Percentiles rank a stretch among this genome's conserved stretches.
Evolutionary conservation across 352 stramenopile species (phyloP).

Genomic region (Halophytophthora batemanensis): DNA sequence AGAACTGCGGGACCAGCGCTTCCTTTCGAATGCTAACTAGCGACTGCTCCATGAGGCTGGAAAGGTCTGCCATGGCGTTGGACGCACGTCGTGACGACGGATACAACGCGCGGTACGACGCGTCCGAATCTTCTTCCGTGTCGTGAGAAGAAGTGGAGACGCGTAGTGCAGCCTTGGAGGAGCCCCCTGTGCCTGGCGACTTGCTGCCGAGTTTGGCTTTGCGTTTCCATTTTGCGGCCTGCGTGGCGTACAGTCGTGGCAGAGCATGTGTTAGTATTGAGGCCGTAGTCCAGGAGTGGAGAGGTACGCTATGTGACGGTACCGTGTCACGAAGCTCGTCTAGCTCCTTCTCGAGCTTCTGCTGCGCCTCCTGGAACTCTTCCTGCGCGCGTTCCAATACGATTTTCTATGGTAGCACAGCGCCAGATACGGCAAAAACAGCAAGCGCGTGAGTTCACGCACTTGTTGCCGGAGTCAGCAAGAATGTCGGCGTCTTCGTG

Average conservation of each 20-base stretch:
- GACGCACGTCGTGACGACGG: conserved; percentile 43
- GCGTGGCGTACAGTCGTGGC: conserved; percentile 7
- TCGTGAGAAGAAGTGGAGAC: conserved; percentile 55
- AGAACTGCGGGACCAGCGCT: conserved; percentile 12
- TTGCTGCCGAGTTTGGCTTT: conserved; percentile 62
- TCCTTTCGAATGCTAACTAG: conserved; percentile 63
- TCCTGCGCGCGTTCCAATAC: conserved; percentile 37
- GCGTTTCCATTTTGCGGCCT: conserved; percentile 60
- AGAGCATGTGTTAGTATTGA: conserved; percentile 1
- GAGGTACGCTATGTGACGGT: conserved; percentile 1
- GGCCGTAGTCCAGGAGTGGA: neutral
- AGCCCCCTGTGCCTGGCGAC: conserved; percentile 8
- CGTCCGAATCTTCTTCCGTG: conserved; percentile 59
- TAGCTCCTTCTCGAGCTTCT: conserved; percentile 65
- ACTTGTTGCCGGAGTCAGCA: too few species aligned
- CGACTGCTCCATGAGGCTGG: conserved; percentile 77
- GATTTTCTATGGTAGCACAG: conserved; percentile 23
- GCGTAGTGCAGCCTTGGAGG: conserved; percentile 22
- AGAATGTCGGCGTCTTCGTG: too few species aligned
- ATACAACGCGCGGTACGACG: conserved; percentile 51
- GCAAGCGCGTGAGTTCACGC: neutral
- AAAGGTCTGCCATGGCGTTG: conserved; percentile 73
- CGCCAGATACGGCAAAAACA: conserved; percentile 6
- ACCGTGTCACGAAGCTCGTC: conserved; percentile 59
- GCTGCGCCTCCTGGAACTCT: conserved; percentile 52